Percentiles rank a stretch among this genome's conserved stretches.
phyloP scores from a whole-genome alignment of 345 rosid species.

The Psidium guajava region DNA sequence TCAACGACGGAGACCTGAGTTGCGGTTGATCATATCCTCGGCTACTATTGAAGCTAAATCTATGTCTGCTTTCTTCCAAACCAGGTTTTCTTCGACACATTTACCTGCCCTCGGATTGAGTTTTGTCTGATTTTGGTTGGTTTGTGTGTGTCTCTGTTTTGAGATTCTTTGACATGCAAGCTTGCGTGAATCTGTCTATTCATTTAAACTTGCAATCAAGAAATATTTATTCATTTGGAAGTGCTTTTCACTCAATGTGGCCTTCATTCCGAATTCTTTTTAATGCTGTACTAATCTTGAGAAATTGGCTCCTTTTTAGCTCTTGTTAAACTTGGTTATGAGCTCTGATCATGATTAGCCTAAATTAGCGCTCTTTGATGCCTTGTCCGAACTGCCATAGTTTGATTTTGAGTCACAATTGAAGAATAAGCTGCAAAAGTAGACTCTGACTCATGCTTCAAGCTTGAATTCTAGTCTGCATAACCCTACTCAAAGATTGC shows the following conservation, averaged over 20 bases:
- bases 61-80: conserved; percentile 67
- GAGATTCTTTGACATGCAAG: neutral
- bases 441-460: neutral
- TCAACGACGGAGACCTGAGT: conserved; percentile 82
- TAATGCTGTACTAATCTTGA: neutral
- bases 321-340: neutral
- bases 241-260: neutral
- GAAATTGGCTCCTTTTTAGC: neutral
- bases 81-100: conserved; percentile 37
- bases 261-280: neutral
- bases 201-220: neutral
- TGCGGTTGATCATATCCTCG: conserved; percentile 81
- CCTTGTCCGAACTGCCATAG: neutral
- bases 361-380: neutral
- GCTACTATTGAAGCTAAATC: conserved; percentile 95
- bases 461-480: neutral
- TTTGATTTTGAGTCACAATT: neutral
- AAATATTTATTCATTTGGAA: neutral
- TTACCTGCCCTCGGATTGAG: neutral
- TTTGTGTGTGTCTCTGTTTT: neutral
- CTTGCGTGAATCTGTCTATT: neutral
- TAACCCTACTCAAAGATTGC: neutral
- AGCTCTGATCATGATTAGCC: neutral
- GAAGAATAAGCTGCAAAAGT: neutral
- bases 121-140: neutral